Evolutionary conservation across 495 filamentous ascomycete genomes (phyloP), one percentile per base, ranked within the genome.

Genomic region (Neurospora sp.): DNA sequence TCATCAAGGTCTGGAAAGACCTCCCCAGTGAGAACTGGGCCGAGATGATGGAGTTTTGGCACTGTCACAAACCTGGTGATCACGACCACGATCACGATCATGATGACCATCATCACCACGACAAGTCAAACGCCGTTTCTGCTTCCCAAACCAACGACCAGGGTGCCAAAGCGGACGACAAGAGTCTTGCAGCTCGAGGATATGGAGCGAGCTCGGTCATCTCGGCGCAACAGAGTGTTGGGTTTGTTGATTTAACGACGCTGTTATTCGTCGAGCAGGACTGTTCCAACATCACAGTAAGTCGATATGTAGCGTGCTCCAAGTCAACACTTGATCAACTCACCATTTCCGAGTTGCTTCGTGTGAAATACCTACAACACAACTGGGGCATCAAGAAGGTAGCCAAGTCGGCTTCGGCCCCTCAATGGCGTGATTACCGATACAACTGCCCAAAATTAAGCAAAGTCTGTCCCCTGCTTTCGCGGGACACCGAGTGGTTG

Each of bases 1-100:
- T 69, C 5, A 77, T 91, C 37, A 81, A 81, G 75, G 81, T 80
- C n/a, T 99, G 96, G 96, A 97, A 94, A 81, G 94, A 98, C 77
- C 85, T 99, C 5, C 96, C 96, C 1, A 97, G 93, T 75, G 93
- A 94, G 73, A 96, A 97, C 77, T 99, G 96, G 96, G 96, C 95
- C 2, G 96, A 99, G 81, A 98, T 98, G 96, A 99, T 99, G 96
- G 96, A 99, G 79, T 97, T 98, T 76, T 99, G 96, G 96, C 96
- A 99, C 81, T 99, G 96, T 78, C 96, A 99, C 80, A 98, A 98
- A 78, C 96, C 94, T 59, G 82, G 83, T 6, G 69, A 71, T 53
- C 53, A 61, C 44, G 76, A 76, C n/a, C 75, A 85, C 22, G 74
- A 83, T 22, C 73, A 79, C 38, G 72, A 35, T 35, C 35, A 35